Percentiles rank a stretch among this genome's conserved stretches.
Conservation (phyloP, 495 filamentous ascomycete genomes). For the Aspergillus leporis region DNA sequence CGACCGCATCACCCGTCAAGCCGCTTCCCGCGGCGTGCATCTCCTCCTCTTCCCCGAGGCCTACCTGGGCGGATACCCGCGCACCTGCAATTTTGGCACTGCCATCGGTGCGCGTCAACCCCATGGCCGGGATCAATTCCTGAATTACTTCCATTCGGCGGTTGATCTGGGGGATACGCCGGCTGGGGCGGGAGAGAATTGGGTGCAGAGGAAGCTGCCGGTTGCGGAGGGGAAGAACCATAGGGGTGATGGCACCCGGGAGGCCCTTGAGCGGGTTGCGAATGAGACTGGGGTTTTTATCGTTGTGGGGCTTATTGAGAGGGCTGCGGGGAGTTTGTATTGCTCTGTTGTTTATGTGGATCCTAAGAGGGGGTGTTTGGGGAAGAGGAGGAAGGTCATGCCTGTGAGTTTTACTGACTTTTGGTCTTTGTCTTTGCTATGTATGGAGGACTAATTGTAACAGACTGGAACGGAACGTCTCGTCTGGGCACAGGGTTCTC, state of each 20-base stretch:
- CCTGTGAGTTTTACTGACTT: conserved; percentile 51
- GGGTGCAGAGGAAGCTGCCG: conserved; percentile 65
- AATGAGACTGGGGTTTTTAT: conserved; percentile 77
- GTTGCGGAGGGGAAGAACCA: conserved; percentile 44
- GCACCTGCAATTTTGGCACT: conserved; percentile 76
- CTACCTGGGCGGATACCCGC: conserved; percentile 90
- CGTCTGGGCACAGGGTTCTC: conserved; percentile 86
- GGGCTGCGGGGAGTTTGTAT: conserved; percentile 77
- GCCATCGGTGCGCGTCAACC: conserved; percentile 67
- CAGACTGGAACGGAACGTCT: conserved; percentile 79
- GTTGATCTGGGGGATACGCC: conserved; percentile 89
- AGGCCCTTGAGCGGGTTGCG: conserved; percentile 73
- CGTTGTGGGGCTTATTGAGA: conserved; percentile 77
- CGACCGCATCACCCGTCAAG: conserved; percentile 48
- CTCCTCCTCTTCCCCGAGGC: conserved; percentile 92
- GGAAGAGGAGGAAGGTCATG: conserved; percentile 95
- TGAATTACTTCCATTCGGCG: conserved; percentile 73
- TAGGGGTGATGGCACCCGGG: conserved; percentile 84
- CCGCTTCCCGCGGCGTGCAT: conserved; percentile 54
- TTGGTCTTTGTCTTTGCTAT: neutral
- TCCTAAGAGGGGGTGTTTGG: conserved; percentile 66
- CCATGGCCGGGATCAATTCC: conserved; percentile 78
- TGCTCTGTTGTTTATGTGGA: conserved; percentile 84
- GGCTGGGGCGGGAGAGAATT: conserved; percentile 67
- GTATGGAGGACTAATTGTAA: neutral